These are phyloP conservation scores for Amanita pallidorosea DNA, from an alignment of 768 basidiomycete genomes.

Conservation along the genomic window DNA sequence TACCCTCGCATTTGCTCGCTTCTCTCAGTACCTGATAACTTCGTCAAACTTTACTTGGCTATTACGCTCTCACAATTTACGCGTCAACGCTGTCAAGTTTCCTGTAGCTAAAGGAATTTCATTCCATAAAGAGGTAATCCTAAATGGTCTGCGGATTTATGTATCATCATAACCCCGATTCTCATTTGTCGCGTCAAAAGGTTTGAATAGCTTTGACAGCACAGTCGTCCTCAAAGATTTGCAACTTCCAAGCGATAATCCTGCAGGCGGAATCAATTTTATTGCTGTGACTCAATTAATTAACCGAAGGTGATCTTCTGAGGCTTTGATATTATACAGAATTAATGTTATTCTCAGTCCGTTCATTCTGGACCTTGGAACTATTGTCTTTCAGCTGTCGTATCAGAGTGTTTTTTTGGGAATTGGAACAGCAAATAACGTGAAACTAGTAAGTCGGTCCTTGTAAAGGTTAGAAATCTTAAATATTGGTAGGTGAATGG, in stretches of 20 bases:
- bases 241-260: slow-evolving; percentile 55
- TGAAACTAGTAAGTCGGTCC: slow-evolving; percentile 35
- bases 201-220: slow-evolving; percentile 51
- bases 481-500: slow-evolving; percentile 31
- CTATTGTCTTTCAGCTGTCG: slow-evolving; percentile 48
- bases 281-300: slow-evolving; percentile 40
- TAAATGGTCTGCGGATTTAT: slow-evolving; percentile 32
- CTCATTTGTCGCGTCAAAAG: slow-evolving; percentile 17
- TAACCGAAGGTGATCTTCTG: slow-evolving; percentile 39
- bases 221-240: slow-evolving; percentile 47
- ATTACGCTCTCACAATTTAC: slow-evolving; percentile 42
- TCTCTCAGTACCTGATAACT: slow-evolving; percentile 56
- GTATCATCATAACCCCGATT: not conserved
- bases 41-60: slow-evolving; percentile 60
- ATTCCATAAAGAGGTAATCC: slow-evolving; percentile 48
- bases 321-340: not conserved
- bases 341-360: slow-evolving; percentile 28
- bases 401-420: slow-evolving; percentile 52
- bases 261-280: slow-evolving; percentile 59
- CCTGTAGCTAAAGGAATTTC: slow-evolving; percentile 54
- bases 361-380: slow-evolving; percentile 60
- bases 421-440: slow-evolving; percentile 38
- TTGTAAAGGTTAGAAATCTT: not conserved
- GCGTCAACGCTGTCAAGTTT: slow-evolving; percentile 57
- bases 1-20: slow-evolving; percentile 46